These are phyloP conservation scores for Immersiella caudata DNA, from an alignment of 495 filamentous ascomycete genomes.

Conservation along the genomic window DNA sequence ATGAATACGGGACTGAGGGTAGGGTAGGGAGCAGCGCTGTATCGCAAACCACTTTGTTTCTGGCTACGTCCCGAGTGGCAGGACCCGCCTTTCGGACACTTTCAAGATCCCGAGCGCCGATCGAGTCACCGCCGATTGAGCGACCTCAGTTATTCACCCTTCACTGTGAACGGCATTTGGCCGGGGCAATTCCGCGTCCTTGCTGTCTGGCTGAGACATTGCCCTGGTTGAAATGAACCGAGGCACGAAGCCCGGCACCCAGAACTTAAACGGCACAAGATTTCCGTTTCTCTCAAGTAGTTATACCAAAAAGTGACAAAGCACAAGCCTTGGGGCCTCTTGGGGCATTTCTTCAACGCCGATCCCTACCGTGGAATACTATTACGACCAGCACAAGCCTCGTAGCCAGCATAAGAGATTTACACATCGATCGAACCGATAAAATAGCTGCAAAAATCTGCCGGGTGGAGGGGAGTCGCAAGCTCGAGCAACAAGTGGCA, in stretches of 20 bases:
- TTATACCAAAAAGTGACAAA: too few species aligned
- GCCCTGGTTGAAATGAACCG: not conserved
- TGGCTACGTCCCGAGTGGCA: not conserved
- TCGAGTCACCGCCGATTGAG: not conserved
- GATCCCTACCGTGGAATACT: too few species aligned
- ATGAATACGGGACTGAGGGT: not conserved
- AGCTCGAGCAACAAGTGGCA: conserved; percentile 11
- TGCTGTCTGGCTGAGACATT: not conserved
- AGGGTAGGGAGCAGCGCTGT: not conserved
- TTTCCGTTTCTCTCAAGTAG: too few species aligned
- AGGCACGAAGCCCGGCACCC: not conserved
- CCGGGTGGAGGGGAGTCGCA: not conserved
- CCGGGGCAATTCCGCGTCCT: not conserved
- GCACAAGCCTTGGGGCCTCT: too few species aligned
- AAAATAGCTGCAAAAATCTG: not conserved
- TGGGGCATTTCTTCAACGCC: too few species aligned
- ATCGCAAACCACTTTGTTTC: not conserved
- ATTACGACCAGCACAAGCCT: too few species aligned
- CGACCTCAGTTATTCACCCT: not conserved
- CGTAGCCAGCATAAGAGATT: too few species aligned
- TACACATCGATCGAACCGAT: not conserved
- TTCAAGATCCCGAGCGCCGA: not conserved
- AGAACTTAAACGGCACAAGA: not conserved
- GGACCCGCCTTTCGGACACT: not conserved
- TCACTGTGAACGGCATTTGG: not conserved